Evolutionary conservation across 2,329 filamentous ascomycete genomes (phyloP).

Genomic region (Paraphaeosphaeria minitans): DNA sequence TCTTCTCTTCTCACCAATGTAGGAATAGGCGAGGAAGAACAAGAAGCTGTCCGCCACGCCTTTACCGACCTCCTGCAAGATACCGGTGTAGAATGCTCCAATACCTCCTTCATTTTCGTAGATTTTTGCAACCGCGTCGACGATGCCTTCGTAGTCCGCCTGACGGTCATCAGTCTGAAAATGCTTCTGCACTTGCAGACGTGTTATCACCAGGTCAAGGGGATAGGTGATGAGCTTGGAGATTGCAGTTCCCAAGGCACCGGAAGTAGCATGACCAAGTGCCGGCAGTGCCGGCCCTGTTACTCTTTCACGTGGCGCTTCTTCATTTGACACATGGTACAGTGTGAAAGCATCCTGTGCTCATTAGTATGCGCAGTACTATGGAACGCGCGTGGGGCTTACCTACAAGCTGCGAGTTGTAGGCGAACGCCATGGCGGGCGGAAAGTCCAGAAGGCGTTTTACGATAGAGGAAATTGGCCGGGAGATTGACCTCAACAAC

Average conservation of each 20-base stretch:
- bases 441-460: background rate
- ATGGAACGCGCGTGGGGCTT: slow-evolving; percentile 15
- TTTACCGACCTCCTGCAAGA: slow-evolving; percentile 52
- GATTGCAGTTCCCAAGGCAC: slow-evolving; percentile 76
- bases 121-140: slow-evolving; percentile 74
- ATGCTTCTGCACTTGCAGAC: slow-evolving; percentile 77
- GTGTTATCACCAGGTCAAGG: slow-evolving; percentile 78
- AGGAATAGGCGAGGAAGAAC: slow-evolving; percentile 83
- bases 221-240: slow-evolving; percentile 82
- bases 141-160: slow-evolving; percentile 66
- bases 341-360: slow-evolving; percentile 49
- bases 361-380: slow-evolving; percentile 13
- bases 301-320: slow-evolving; percentile 26
- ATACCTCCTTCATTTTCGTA: slow-evolving; percentile 72
- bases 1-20: slow-evolving; percentile 54
- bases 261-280: slow-evolving; percentile 80
- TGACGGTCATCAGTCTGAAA: slow-evolving; percentile 49
- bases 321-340: slow-evolving; percentile 50
- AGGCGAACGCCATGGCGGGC: slow-evolving; percentile 34
- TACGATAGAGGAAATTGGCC: background rate
- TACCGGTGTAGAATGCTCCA: slow-evolving; percentile 66
- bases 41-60: slow-evolving; percentile 73
- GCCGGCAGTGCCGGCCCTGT: slow-evolving; percentile 66
- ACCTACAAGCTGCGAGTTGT: slow-evolving; percentile 54
- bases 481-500: background rate